These are phyloP conservation scores for Liriodendron chinense DNA, from an alignment of 164 flowering plant species.

Conservation along the genomic window DNA sequence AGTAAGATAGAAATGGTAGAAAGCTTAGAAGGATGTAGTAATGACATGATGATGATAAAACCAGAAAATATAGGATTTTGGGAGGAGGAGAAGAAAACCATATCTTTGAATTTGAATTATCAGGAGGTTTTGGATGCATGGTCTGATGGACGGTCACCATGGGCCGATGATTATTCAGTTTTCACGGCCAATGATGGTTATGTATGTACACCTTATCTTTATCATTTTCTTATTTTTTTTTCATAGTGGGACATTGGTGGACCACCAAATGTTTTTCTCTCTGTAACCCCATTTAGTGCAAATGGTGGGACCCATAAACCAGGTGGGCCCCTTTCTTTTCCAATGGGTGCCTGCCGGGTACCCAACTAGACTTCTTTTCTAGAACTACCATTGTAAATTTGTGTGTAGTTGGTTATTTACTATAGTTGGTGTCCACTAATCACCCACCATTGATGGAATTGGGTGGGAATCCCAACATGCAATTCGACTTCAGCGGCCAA, in stretches of 20 bases:
- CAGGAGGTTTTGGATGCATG: constrained; percentile 63
- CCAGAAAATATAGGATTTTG: constrained; percentile 28
- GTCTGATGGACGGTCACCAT: constrained; percentile 54
- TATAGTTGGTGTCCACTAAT: no score
- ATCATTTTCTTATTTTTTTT: background rate
- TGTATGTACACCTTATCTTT: constrained; percentile 33
- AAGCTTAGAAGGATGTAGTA: constrained; percentile 14
- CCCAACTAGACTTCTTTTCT: no score
- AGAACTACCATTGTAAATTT: no score
- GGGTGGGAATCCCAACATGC: no score
- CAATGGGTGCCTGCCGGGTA: no score
- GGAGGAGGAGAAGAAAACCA: constrained; percentile 30
- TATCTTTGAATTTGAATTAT: constrained; percentile 49
- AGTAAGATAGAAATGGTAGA: constrained; percentile 7
- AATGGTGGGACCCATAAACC: background rate
- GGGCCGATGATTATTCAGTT: constrained; percentile 36
- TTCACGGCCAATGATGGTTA: constrained; percentile 21
- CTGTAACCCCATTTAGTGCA: background rate
- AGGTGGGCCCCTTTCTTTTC: background rate
- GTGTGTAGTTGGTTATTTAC: no score
- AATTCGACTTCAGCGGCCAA: no score
- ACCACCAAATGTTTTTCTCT: background rate
- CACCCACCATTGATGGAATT: no score
- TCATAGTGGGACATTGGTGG: background rate
- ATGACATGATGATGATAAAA: constrained; percentile 12